Evolutionary conservation across 805 yeast genomes (phyloP), one percentile per base, ranked within the genome.

Genomic region (Yarrowia alimentaria): DNA sequence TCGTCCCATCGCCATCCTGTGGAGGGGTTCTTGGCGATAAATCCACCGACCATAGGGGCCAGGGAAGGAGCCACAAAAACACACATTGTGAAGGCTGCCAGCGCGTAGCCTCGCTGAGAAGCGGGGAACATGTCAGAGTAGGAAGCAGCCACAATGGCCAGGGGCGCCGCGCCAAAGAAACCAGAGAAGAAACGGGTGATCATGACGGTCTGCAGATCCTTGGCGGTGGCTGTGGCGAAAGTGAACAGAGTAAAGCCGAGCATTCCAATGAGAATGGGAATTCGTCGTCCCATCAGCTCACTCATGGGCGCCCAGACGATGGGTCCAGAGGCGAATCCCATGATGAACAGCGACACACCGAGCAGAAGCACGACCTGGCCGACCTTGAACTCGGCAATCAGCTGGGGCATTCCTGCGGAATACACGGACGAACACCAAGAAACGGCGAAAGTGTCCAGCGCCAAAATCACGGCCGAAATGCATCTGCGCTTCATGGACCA

Each of bases 251-350:
- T 67, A 61, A 72, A 78, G 0, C 79, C 74, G 17, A 82, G 67
- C 7, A 74, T 64, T 2, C 85, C 75, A 3, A 77, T 57, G 1
- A 82, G 57, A 40, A 81, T 58, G 6, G 83, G 78, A n/a, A 74
- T 65, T 62, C 77, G 76, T 64, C 94, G 73, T 35, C 93, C 91
- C 58, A 73, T 83, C 29, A 83, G 60, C 61, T 84, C 93, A 13
- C 86, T 80, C 16, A 83, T 64, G 14, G 91, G 91, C 19, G 87
- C 94, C 81, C 88, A 86, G 28, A 84, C 60, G 52, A 85, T 73
- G 1, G 96, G 95, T 13, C 95, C 94, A 2, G 86, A 76, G 1
- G 94, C 95, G 66, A 87, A 86, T 16, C 95, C 95, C 40, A 85
- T 64, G 17, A 86, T 91, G 60, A 76, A 88, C 14, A 86, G 70